A percentile compares a stretch with the other conserved stretches of the same genome.
Evolutionary conservation across 1,139 yeast species (phyloP).

Genomic region (Taiozyma sp.): DNA sequence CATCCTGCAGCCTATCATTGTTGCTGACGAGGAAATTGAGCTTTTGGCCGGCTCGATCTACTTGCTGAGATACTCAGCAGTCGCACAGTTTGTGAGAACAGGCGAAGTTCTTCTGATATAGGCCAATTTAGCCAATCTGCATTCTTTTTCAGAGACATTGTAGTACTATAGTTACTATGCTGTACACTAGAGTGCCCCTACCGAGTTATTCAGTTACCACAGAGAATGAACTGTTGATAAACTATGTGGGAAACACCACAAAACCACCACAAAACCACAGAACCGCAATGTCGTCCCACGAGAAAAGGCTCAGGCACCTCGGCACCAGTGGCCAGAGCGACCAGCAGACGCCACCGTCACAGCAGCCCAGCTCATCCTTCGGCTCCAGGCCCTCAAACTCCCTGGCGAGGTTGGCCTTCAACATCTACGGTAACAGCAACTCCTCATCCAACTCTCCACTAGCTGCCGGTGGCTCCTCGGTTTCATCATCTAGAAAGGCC

Average conservation of each 20-base stretch:
- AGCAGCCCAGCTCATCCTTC: background rate
- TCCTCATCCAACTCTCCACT: background rate
- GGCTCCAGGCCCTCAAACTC: conserved; percentile 15
- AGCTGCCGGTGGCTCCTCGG: background rate
- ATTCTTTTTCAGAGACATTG: too few relatives aligned
- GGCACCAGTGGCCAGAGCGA: background rate
- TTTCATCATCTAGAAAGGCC: background rate
- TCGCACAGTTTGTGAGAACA: conserved; percentile 35
- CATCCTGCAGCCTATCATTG: conserved; percentile 58
- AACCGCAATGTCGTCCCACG: conserved; percentile 4
- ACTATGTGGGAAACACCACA: too few relatives aligned
- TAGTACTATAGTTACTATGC: too few relatives aligned
- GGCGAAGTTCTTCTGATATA: conserved; percentile 43
- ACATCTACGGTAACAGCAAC: conserved; percentile 20
- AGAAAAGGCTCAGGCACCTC: conserved; percentile 1
- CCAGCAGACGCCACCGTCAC: background rate
- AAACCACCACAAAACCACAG: background rate
- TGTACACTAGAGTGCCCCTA: background rate
- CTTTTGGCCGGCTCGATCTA: conserved; percentile 66
- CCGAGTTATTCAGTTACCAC: background rate
- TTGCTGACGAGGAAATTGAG: conserved; percentile 56
- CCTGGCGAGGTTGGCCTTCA: conserved; percentile 24
- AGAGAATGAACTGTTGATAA: too few relatives aligned
- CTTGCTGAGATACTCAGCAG: conserved; percentile 63
- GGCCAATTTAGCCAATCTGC: background rate